phyloP scores from a whole-genome alignment of 2,329 filamentous ascomycete genomes.

The Cercospora sojina region DNA sequence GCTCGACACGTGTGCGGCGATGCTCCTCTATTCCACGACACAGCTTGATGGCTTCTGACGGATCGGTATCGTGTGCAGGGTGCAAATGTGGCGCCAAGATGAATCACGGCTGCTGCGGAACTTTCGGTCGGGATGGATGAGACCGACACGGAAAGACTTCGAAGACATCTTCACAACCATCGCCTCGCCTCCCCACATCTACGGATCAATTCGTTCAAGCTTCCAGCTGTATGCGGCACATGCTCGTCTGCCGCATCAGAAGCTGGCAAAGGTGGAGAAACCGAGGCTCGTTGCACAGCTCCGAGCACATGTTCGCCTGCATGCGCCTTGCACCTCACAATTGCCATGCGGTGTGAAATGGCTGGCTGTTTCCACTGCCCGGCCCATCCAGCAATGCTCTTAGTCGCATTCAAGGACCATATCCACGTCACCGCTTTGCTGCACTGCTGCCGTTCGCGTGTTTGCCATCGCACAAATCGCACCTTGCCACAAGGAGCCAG shows the following conservation, averaged over 20 bases:
- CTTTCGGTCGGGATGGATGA: neutral
- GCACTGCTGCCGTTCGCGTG: neutral
- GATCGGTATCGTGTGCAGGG: neutral
- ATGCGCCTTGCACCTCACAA: neutral
- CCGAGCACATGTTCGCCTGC: constrained; percentile 7
- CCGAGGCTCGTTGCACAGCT: constrained; percentile 4
- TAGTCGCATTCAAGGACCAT: neutral
- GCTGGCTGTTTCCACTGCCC: neutral
- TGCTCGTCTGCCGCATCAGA: neutral
- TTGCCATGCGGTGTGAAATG: neutral
- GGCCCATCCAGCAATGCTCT: neutral
- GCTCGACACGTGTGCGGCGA: neutral
- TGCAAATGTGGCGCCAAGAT: neutral
- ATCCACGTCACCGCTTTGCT: neutral
- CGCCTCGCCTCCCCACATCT: neutral
- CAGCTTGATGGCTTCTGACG: neutral
- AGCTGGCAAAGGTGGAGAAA: neutral
- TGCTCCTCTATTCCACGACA: neutral
- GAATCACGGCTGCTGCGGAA: neutral
- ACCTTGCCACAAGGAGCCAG: neutral
- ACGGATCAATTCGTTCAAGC: neutral
- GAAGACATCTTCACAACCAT: neutral
- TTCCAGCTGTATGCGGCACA: neutral
- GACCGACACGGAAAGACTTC: neutral
- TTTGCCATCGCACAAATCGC: neutral